Evolutionary conservation across 805 yeast genomes (phyloP), one percentile per base, ranked within the genome.

Genomic region (Saccharomycopsis microspora): DNA sequence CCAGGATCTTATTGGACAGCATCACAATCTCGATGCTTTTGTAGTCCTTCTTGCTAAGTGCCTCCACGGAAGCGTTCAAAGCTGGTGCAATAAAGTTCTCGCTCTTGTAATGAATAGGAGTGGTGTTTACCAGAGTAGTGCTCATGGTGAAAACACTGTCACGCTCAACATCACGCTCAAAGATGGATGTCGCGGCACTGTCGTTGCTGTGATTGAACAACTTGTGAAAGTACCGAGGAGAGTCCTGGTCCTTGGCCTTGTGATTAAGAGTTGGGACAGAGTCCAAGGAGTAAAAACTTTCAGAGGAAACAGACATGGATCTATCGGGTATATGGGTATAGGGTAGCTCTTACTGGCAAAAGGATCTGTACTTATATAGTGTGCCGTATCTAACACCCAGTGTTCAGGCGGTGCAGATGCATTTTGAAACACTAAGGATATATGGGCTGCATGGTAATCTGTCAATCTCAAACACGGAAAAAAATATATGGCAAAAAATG

Each of bases 81-180:
- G 43, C 50, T n/a, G 54, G 46, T 30, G 54, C 50, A 40, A 51
- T 34, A 9, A 40, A 46, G 43, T 51, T 47, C 27, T 51, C 54
- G 5, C 33, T 34, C 27, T 41, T 45, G 39, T 39, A 35, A 39
- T 49, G 49, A 6, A 30, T 28, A 8, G 51, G 48, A 3, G 41
- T 27, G 29, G 27, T 47, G 19, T 37, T 37, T 4, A 48, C 30
- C 8, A 51, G 47, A n/a, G 37, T 29, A 31, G 37, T 50, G 32
- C 48, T 40, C 10, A 48, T 10, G 11, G 48, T 47, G 41, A 41
- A 47, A 4, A 42, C 27, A 29, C 43, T 49, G 28, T 29, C 42
- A 31, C 42, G 33, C 39, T 51, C 54, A 11, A 51, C 52, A 39
- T 49, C 51, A 37, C 54, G 42, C 42, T 51, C 54, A 43, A 51